These are phyloP conservation scores for Neonothopanus nambi DNA, from an alignment of 1,284 basidiomycete genomes.

Conservation along the genomic window DNA sequence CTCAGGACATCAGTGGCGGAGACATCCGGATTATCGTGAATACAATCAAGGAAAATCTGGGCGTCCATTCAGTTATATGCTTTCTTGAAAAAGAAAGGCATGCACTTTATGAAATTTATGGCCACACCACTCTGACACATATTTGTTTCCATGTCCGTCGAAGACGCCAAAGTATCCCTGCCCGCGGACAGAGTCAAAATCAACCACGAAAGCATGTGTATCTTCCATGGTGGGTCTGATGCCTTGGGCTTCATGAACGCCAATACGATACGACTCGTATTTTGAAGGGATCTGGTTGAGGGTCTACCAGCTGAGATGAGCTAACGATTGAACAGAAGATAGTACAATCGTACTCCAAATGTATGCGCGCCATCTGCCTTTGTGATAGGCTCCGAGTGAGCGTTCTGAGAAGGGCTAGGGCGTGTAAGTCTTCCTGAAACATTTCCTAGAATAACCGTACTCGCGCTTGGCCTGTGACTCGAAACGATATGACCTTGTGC, in stretches of 20 bases:
- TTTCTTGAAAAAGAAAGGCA: slow-evolving; percentile 3
- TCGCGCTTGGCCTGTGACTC: too few species aligned
- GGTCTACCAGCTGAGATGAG: slow-evolving; percentile 24
- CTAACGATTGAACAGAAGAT: not conserved
- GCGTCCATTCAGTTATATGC: not conserved
- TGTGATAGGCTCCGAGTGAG: slow-evolving; percentile 55
- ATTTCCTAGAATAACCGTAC: too few species aligned
- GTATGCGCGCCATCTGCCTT: slow-evolving; percentile 51
- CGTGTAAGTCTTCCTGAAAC: not conserved
- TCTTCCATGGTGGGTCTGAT: slow-evolving; percentile 86
- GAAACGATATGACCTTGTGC: too few species aligned
- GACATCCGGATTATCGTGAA: slow-evolving; percentile 39
- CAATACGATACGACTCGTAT: slow-evolving; percentile 60
- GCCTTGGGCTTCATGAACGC: slow-evolving; percentile 77
- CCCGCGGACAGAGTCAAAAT: slow-evolving; percentile 75
- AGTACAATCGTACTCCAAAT: slow-evolving; percentile 47
- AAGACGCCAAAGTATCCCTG: slow-evolving; percentile 89
- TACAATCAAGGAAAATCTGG: slow-evolving; percentile 43
- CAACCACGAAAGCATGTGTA: slow-evolving; percentile 80
- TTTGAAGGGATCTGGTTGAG: slow-evolving; percentile 36
- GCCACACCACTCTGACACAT: slow-evolving; percentile 89
- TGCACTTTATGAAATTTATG: slow-evolving; percentile 77
- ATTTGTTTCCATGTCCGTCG: slow-evolving; percentile 86
- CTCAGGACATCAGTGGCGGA: slow-evolving; percentile 78
- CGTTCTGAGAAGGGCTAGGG: slow-evolving; percentile 34